phyloP scores from a whole-genome alignment of 257 asterid genomes.

The Nicotiana tabacum region DNA sequence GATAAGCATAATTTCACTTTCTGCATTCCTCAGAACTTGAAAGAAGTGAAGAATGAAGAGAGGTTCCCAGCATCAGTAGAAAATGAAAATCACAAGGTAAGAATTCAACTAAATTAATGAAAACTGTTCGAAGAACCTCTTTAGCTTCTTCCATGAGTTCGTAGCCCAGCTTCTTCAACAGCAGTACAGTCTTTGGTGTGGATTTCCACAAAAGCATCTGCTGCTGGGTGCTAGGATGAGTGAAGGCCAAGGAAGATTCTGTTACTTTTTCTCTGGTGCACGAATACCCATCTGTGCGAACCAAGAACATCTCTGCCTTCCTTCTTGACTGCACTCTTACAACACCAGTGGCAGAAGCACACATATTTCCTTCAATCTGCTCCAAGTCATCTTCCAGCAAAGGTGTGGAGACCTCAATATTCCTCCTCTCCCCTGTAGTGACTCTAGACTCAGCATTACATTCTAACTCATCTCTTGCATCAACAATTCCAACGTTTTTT shows the following conservation, averaged over 20 bases:
- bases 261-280: conserved; percentile 94
- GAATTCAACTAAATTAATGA: not conserved
- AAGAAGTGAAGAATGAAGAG: not conserved
- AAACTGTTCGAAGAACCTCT: conserved; percentile 44
- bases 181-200: conserved; percentile 77
- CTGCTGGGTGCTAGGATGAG: conserved; percentile 99
- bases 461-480: conserved; percentile 29
- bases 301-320: conserved; percentile 99
- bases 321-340: conserved; percentile 93
- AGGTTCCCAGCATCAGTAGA: not conserved
- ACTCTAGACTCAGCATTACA: conserved; percentile 23
- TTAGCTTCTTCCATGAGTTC: conserved; percentile 98
- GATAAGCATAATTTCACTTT: not conserved
- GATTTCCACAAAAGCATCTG: conserved; percentile 99
- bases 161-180: conserved; percentile 82
- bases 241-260: conserved; percentile 95
- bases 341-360: conserved; percentile 94
- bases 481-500: conserved; percentile 30
- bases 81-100: not conserved
- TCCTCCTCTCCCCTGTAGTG: conserved; percentile 25
- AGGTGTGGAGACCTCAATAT: conserved; percentile 42
- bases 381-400: conserved; percentile 64
- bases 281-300: conserved; percentile 94
- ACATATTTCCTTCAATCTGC: conserved; percentile 64
- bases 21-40: not conserved